Evolutionary conservation across 2,329 filamentous ascomycete genomes (phyloP).

Genomic region (Aspergillus sp.): DNA sequence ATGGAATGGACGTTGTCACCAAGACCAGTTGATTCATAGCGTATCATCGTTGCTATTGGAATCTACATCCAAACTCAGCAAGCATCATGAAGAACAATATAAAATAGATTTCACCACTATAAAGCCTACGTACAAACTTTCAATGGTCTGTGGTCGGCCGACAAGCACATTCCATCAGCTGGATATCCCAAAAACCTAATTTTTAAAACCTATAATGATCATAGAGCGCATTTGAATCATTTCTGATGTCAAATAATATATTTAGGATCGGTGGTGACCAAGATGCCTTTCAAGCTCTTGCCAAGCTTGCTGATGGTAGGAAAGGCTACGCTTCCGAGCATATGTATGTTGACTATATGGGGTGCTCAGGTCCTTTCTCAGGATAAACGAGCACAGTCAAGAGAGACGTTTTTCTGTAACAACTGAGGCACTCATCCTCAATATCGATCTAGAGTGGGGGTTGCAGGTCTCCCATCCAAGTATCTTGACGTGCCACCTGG

Average conservation of each 20-base stretch:
- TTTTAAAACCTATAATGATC: constrained; percentile 40
- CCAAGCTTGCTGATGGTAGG: constrained; percentile 19
- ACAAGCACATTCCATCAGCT: constrained; percentile 47
- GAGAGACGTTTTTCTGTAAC: neutral
- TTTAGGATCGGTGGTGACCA: constrained; percentile 42
- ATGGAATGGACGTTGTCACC: neutral
- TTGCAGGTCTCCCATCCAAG: neutral
- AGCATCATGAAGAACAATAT: no score
- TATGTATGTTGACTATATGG: constrained; percentile 43
- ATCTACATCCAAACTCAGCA: no score
- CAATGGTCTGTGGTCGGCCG: neutral
- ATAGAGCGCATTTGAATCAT: constrained; percentile 52
- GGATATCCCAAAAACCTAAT: constrained; percentile 45
- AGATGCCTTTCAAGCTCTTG: constrained; percentile 31
- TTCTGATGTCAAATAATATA: constrained; percentile 54
- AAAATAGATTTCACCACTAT: no score
- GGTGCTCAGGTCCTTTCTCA: constrained; percentile 1
- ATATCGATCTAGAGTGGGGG: neutral
- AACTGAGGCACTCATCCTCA: neutral
- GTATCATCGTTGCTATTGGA: no score
- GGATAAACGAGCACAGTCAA: neutral
- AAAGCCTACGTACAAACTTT: neutral
- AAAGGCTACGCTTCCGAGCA: constrained; percentile 36
- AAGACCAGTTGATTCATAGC: no score
- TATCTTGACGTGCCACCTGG: no score